Base-by-base conservation (phyloP, 371 early-diverging fungal species). In the Cladochytrium tenue region DNA sequence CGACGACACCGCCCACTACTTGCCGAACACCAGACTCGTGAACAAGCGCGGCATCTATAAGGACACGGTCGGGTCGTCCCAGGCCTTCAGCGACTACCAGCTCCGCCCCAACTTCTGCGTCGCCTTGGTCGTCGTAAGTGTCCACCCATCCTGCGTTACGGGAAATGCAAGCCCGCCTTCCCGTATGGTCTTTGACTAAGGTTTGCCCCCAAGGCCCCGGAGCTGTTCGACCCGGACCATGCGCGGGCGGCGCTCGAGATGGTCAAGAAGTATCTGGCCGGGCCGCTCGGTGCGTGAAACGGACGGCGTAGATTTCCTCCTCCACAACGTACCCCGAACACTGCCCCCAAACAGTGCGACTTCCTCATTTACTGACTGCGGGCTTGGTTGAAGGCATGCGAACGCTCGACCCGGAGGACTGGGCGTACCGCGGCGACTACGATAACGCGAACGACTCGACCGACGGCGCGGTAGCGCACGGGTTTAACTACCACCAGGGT, bases 401-500 rank as follows among this genome's bases (percentile, higher is more conserved):
- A 60, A 97, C 98, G 0, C 75, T 98, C 31, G 96, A 96, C 75
- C 97, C 97, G 17, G 62, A 64, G 0, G 97, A 98, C 70, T 88
- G 87, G 80, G 88, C 88, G 20, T 97, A 98, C 74, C 86, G 94
- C 15, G 94, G 94, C 25, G 73, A 88, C 59, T 98, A 98, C 73
- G 87, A 94, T 74, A 98, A 98, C 72, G 80, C 83, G 56, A 90
- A 98, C 70, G 94, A 96, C 66, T 89, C 91, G 26, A 77, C 78
- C 20, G 96, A 98, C 70, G 79, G 87, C 25, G 76, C 85, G 25
- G 83, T 94, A 0, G 92, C 96, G 2, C 94, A 95, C 60, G 98
- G 98, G 15, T 91, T 90, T 76, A 98, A 98, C 72, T 98, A 98
- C 71, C 97, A 98, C 70, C 94, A 97, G 69, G 98, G 97, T 2